Conservation (phyloP, 2,329 filamentous ascomycete genomes). For the Pseudocercospora eumusae region DNA sequence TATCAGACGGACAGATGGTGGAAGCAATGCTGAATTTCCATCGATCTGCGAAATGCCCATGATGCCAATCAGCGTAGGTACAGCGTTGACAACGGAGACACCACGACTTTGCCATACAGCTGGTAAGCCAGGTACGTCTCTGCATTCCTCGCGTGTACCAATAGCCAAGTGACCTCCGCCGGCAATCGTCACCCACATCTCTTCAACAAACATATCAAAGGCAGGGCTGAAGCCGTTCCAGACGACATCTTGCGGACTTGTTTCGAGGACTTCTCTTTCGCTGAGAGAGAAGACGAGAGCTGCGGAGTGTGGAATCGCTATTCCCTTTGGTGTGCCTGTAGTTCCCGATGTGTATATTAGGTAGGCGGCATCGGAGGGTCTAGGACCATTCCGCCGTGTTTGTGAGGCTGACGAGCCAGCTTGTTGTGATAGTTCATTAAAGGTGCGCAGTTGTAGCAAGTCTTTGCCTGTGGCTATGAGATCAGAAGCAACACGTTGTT, state of each 20-base stretch:
- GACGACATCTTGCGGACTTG: conserved; percentile 23
- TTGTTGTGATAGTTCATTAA: conserved; percentile 15
- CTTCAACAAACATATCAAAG: conserved; percentile 34
- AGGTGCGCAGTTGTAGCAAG: conserved; percentile 18
- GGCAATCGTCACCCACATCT: conserved; percentile 33
- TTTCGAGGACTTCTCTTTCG: conserved; percentile 29
- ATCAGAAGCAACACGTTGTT: conserved; percentile 14
- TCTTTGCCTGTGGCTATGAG: conserved; percentile 3
- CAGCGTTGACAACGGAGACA: conserved; percentile 29
- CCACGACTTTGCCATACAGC: conserved; percentile 25
- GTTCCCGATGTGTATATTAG: conserved; percentile 38
- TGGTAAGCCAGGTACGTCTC: conserved; percentile 26
- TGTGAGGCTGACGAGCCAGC: neutral
- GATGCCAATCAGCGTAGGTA: conserved; percentile 30
- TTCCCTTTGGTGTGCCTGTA: conserved; percentile 34
- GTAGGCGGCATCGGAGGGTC: conserved; percentile 28
- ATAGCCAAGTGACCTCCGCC: conserved; percentile 30
- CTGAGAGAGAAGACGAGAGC: conserved; percentile 27
- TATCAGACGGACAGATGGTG: conserved; percentile 25
- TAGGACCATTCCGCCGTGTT: conserved; percentile 9
- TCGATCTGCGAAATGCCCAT: conserved; percentile 25
- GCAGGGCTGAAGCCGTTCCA: conserved; percentile 31
- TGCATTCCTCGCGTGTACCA: conserved; percentile 27
- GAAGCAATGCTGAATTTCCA: conserved; percentile 21
- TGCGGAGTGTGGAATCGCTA: conserved; percentile 30